Percentiles rank a stretch among this genome's conserved stretches.
Conservation (phyloP, 169 alveolate genomes). For the Plasmodium billcollinsi region DNA sequence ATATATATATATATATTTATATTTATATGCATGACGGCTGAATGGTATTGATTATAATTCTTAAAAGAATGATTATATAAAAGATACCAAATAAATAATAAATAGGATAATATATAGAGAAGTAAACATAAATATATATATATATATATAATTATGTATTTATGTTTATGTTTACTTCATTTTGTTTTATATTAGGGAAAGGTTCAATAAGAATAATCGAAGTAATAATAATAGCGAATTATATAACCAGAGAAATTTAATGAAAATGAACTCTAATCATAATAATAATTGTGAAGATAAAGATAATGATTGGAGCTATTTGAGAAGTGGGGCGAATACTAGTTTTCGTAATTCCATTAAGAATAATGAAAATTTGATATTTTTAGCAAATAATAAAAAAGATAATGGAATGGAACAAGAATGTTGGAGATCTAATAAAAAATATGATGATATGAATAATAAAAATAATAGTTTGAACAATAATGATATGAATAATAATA, state of each 20-base stretch:
- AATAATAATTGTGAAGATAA: constrained; percentile 11
- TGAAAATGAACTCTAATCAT: background rate
- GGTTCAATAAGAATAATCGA: constrained; percentile 11
- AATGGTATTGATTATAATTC: background rate
- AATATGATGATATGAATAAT: constrained; percentile 9
- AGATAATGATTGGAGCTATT: constrained; percentile 15
- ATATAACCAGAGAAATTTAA: constrained; percentile 16
- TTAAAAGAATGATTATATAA: background rate
- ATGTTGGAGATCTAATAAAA: constrained; percentile 45
- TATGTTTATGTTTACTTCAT: background rate
- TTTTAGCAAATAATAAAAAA: constrained; percentile 35
- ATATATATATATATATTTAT: constrained; percentile 6
- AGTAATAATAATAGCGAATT: background rate
- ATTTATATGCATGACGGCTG: background rate
- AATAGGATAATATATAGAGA: too few species aligned
- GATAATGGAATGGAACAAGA: constrained; percentile 10
- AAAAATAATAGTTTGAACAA: constrained; percentile 18
- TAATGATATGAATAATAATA: constrained; percentile 45
- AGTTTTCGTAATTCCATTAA: constrained; percentile 46
- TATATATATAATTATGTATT: background rate
- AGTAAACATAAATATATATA: background rate
- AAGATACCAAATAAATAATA: background rate
- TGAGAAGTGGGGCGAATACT: constrained; percentile 40
- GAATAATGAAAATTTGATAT: constrained; percentile 9
- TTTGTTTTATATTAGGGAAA: background rate